A percentile compares a stretch with the other conserved stretches of the same genome.
These are phyloP conservation scores for Pseudogymnoascus sp. DNA, from an alignment of 2,329 filamentous ascomycete genomes.

Conservation along the genomic window DNA sequence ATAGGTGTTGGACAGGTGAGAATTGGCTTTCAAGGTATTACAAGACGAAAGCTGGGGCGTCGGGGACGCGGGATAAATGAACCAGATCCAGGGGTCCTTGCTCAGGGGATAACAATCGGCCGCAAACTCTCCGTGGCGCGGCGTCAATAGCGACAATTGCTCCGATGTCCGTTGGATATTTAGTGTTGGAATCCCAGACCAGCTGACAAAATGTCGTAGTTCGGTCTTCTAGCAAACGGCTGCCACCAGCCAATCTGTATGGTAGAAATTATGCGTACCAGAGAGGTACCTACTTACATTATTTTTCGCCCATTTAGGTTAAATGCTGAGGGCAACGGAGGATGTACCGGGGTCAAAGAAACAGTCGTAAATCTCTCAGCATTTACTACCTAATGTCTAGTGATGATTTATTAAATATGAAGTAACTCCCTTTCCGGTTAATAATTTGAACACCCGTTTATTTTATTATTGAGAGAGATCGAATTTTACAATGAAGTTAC, in stretches of 20 bases:
- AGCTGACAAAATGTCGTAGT: neutral
- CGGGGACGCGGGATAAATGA: neutral
- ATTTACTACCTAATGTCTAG: neutral
- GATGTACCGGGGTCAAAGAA: neutral
- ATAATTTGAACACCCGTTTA: neutral
- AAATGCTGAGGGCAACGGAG: neutral
- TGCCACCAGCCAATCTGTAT: neutral
- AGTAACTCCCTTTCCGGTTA: neutral
- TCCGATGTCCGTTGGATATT: neutral
- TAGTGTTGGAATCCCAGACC: neutral
- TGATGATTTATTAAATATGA: neutral
- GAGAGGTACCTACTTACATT: neutral
- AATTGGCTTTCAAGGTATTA: constrained; percentile 23
- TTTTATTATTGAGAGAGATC: neutral
- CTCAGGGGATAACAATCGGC: neutral
- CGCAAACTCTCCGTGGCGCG: neutral
- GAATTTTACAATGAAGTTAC: neutral
- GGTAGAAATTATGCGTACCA: neutral
- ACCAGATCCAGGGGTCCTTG: too few relatives aligned
- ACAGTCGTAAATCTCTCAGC: neutral
- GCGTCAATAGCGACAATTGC: neutral
- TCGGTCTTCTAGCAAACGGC: neutral
- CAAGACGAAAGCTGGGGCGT: neutral
- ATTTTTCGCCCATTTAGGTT: neutral
- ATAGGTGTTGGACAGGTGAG: constrained; percentile 28